Evolutionary conservation across 179 eudicot species (phyloP).

Genomic region (Gypsophila paniculata): DNA sequence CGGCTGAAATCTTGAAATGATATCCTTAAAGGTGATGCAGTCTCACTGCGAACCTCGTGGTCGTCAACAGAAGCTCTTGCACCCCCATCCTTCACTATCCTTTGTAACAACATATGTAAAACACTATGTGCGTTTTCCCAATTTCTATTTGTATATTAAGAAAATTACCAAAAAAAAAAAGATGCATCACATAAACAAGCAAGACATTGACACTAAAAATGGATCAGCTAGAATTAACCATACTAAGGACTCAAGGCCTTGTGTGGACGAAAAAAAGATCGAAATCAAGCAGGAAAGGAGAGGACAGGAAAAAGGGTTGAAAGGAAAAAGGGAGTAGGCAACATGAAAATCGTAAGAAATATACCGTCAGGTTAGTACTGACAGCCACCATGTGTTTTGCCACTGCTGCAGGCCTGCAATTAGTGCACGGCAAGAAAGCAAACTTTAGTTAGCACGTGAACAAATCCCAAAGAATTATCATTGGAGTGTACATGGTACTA

Average conservation of each 20-base stretch:
- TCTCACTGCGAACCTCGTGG: neutral
- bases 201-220: neutral
- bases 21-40: neutral
- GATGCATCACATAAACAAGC: neutral
- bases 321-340: neutral
- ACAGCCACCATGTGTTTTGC: constrained; percentile 99
- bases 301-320: neutral
- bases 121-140: neutral
- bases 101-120: neutral
- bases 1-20: neutral
- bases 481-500: neutral
- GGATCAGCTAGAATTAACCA: neutral
- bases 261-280: neutral
- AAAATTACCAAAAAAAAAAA: neutral
- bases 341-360: constrained; percentile 17
- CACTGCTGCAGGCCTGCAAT: constrained; percentile 78
- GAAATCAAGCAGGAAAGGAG: neutral
- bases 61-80: neutral
- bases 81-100: neutral
- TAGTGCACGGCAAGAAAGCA: constrained; percentile 22
- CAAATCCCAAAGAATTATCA: neutral
- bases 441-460: neutral
- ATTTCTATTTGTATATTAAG: neutral
- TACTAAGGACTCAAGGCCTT: neutral
- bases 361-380: constrained; percentile 87